Conservation (phyloP, 257 asterid genomes). For the Solanum etuberosum region DNA sequence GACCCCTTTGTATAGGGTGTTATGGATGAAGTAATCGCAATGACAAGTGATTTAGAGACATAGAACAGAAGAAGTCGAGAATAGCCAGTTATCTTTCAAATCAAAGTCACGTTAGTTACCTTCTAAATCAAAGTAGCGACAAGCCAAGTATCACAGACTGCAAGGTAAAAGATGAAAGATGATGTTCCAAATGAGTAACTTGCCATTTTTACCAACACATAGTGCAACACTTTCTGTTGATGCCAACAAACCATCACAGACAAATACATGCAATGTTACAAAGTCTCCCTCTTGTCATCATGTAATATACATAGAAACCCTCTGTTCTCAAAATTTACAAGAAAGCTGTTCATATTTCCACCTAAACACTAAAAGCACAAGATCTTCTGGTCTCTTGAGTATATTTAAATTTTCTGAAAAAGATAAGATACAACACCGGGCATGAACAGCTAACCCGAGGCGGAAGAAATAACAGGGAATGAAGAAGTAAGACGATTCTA, state of each 20-base stretch:
- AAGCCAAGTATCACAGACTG: background rate
- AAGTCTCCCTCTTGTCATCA: background rate
- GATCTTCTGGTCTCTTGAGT: background rate
- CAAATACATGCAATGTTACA: background rate
- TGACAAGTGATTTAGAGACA: background rate
- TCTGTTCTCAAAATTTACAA: conserved; percentile 1
- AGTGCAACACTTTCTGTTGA: background rate
- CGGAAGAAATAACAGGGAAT: background rate
- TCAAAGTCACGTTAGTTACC: background rate
- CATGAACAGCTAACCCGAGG: background rate
- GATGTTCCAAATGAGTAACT: background rate
- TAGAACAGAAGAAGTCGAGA: background rate
- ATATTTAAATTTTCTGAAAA: background rate
- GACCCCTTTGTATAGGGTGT: background rate
- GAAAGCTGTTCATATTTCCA: background rate
- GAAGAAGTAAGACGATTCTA: background rate
- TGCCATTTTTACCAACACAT: background rate
- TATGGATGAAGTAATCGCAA: background rate
- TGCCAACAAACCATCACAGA: background rate
- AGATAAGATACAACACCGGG: background rate
- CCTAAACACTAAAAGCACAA: background rate
- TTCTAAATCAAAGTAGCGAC: background rate
- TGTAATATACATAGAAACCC: background rate
- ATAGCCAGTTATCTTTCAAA: background rate
- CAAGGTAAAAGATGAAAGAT: background rate